Evolutionary conservation across 345 rosid genomes (phyloP), one percentile per base, ranked within the genome.

Genomic region (sweet orange (Citrus sinensis)): DNA sequence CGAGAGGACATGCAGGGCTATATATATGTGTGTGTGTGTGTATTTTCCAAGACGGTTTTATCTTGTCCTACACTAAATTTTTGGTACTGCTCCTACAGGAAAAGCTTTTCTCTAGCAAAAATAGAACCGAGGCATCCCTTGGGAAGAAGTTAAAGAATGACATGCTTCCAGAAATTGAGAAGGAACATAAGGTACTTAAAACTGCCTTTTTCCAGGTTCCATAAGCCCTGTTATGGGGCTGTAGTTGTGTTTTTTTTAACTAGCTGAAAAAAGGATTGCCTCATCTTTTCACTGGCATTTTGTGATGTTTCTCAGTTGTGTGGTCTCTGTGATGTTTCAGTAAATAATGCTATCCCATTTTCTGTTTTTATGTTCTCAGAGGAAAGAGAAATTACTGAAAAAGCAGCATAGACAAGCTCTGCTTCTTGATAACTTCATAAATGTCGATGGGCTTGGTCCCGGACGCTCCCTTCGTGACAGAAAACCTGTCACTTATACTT

Each of bases 91-190:
- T 83, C 70, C 73, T 85, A 83, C 92, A 97, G 99, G 98, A 92
- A 85, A 97, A 93, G 84, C 97, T 97, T 77, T 83, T 86, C 76
- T 68, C 87, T 71, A 94, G 99, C 85, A 90, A 81, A 87, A 97
- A 93, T 85, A 92, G 99, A 87, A 87, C 91, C 6, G 99, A 97
- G 87, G 87, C 83, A 78, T 92, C 96, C 11, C 74, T 97, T 39
- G 99, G 98, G 84, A 97, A 93, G 88, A 97, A 92, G 87, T 81
- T 97, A 82, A 85, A 88, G 87, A 94, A 77, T 81, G 95, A 93
- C 83, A 90, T 92, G 98, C 98, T 97, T 83, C 96, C 98, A 37
- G 99, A 96, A 83, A 94, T 96, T 73, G 99, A 91, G 83, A 96
- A 86, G 86, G 97, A 91, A 86, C 94, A 97, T 80, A 97, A 94